Evolutionary conservation across 129 eudicot species (phyloP).

Genomic region (Flaveria sonorensis): DNA sequence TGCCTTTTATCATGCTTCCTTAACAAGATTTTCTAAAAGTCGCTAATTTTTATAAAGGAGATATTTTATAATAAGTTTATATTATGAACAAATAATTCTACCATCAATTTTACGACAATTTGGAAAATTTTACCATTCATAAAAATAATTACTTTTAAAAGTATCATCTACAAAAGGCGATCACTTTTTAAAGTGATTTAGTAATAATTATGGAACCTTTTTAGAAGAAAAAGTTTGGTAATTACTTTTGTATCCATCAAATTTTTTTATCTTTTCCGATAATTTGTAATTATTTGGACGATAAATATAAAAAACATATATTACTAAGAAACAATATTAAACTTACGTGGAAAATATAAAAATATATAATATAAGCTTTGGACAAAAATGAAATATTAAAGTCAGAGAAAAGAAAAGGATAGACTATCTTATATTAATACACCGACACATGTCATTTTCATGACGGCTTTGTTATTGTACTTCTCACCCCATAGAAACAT

Average conservation of each 20-base stretch:
- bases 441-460: slow-evolving; percentile 11
- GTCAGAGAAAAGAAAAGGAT: slow-evolving; percentile 4
- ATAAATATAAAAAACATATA: background rate
- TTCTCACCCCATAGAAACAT: background rate
- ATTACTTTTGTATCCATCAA: background rate
- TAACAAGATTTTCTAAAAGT: too few relatives aligned
- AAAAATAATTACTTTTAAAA: background rate
- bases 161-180: background rate
- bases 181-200: background rate
- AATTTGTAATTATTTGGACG: background rate
- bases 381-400: slow-evolving; percentile 5
- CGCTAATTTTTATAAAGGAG: too few relatives aligned
- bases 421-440: background rate
- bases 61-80: too few relatives aligned
- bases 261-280: background rate
- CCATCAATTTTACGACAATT: too few relatives aligned
- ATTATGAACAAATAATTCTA: too few relatives aligned
- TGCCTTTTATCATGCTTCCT: too few relatives aligned
- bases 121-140: background rate
- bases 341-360: slow-evolving; percentile 1
- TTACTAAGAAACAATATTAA: background rate
- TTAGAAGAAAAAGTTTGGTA: background rate
- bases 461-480: background rate
- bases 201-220: background rate
- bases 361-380: background rate